phyloP scores from a whole-genome alignment of 2,329 filamentous ascomycete genomes.

The Alternaria arborescens region DNA sequence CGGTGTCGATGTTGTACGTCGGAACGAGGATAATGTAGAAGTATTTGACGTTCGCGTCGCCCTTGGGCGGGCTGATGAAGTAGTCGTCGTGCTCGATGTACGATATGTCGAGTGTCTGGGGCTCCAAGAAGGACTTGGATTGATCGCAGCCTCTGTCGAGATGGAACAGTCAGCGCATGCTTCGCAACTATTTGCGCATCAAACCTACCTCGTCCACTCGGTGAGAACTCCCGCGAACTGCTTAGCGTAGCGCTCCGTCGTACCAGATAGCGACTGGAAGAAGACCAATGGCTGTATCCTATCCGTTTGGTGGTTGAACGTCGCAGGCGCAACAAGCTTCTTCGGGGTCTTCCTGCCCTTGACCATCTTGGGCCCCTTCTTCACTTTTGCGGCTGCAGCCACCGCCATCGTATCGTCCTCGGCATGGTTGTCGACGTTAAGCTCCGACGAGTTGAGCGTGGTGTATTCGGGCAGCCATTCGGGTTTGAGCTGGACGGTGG shows the following conservation, averaged over 20 bases:
- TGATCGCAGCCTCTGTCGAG: slow-evolving; percentile 30
- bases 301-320: slow-evolving; percentile 42
- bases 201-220: slow-evolving; percentile 41
- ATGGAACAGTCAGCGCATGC: not conserved
- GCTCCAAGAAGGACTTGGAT: slow-evolving; percentile 59
- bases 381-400: slow-evolving; percentile 33
- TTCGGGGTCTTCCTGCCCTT: slow-evolving; percentile 45
- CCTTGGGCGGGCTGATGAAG: slow-evolving; percentile 79
- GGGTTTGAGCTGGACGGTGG: slow-evolving; percentile 36
- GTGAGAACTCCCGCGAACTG: slow-evolving; percentile 67
- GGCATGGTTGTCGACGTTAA: slow-evolving; percentile 42
- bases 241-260: slow-evolving; percentile 77
- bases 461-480: slow-evolving; percentile 50
- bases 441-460: slow-evolving; percentile 26
- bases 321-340: slow-evolving; percentile 25
- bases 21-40: slow-evolving; percentile 88
- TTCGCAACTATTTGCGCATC: not conserved
- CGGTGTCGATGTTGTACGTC: slow-evolving; percentile 94
- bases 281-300: slow-evolving; percentile 80
- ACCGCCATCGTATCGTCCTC: slow-evolving; percentile 36
- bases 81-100: slow-evolving; percentile 93
- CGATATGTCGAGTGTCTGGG: slow-evolving; percentile 78
- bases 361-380: slow-evolving; percentile 50
- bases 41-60: slow-evolving; percentile 63
- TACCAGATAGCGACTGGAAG: slow-evolving; percentile 87